A percentile compares a stretch with the other conserved stretches of the same genome.
phyloP scores from a whole-genome alignment of 164 flowering plant species.

The Cinnamomum micranthum region DNA sequence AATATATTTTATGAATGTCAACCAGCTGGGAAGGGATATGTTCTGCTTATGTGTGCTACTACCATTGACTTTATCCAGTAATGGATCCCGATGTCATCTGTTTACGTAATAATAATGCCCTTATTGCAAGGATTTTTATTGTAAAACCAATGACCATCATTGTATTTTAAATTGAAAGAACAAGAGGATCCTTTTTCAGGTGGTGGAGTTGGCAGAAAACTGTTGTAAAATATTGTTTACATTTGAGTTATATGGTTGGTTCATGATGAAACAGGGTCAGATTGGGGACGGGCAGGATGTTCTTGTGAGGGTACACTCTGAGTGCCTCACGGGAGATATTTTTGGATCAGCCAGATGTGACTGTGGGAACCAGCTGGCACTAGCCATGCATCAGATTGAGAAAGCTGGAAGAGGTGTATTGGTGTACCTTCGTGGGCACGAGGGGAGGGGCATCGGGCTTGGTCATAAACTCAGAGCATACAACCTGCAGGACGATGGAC shows the following conservation, averaged over 20 bases:
- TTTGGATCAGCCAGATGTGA: conserved; percentile 98
- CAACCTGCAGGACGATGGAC: conserved; percentile 88
- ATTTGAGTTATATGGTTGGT: not conserved
- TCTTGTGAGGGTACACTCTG: conserved; percentile 97
- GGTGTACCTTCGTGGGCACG: conserved; percentile 95
- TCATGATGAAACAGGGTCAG: conserved; percentile 61
- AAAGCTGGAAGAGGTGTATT: conserved; percentile 81
- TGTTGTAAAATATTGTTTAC: too few species aligned
- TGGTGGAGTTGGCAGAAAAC: too few species aligned
- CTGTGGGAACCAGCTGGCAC: conserved; percentile 82
- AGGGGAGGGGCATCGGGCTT: conserved; percentile 96
- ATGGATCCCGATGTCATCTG: too few species aligned
- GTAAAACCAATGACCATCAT: too few species aligned
- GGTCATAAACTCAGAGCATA: conserved; percentile 97
- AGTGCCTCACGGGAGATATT: conserved; percentile 97
- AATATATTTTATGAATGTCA: too few species aligned
- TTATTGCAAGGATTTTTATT: too few species aligned
- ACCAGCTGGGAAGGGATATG: too few species aligned
- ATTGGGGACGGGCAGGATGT: conserved; percentile 90
- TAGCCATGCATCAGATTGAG: conserved; percentile 94
- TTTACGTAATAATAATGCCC: too few species aligned
- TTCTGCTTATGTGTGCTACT: too few species aligned
- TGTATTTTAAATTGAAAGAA: too few species aligned
- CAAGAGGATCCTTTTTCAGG: too few species aligned
- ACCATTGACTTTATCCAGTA: too few species aligned